Percentiles rank a stretch among this genome's conserved stretches.
Conservation (phyloP, 371 early-diverging fungal species). For the Apophysomyces sp. region DNA sequence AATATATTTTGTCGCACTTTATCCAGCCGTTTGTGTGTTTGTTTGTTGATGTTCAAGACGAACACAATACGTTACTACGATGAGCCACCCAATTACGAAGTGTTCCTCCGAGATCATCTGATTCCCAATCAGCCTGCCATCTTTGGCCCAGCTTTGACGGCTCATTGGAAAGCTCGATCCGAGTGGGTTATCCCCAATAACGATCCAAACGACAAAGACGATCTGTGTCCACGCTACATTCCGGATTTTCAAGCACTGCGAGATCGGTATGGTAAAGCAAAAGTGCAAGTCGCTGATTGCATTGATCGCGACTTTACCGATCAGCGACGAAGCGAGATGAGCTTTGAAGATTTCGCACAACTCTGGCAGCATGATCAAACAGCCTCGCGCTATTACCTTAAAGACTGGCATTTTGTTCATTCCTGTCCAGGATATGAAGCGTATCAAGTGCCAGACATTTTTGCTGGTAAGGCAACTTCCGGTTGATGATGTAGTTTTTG, state of each 20-base stretch:
- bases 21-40: neutral
- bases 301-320: slow-evolving; percentile 56
- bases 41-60: neutral
- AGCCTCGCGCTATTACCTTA: slow-evolving; percentile 53
- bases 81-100: slow-evolving; percentile 40
- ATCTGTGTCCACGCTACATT: slow-evolving; percentile 10
- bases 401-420: slow-evolving; percentile 71
- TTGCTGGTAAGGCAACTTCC: slow-evolving; percentile 38
- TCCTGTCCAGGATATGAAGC: slow-evolving; percentile 49
- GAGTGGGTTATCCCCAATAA: slow-evolving; percentile 54
- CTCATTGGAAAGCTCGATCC: slow-evolving; percentile 58
- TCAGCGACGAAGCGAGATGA: slow-evolving; percentile 58
- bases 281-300: slow-evolving; percentile 63
- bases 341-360: slow-evolving; percentile 50
- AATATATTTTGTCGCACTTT: no score
- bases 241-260: slow-evolving; percentile 43
- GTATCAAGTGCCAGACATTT: slow-evolving; percentile 50
- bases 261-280: slow-evolving; percentile 28
- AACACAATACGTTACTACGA: slow-evolving; percentile 38
- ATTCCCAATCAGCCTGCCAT: slow-evolving; percentile 62
- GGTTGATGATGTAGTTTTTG: slow-evolving; percentile 3
- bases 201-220: neutral
- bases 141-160: slow-evolving; percentile 55
- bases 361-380: slow-evolving; percentile 35
- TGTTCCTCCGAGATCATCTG: slow-evolving; percentile 55